A percentile compares a stretch with the other conserved stretches of the same genome.
phyloP scores from a whole-genome alignment of 1,284 basidiomycete genomes.

The Neonothopanus nambi region DNA sequence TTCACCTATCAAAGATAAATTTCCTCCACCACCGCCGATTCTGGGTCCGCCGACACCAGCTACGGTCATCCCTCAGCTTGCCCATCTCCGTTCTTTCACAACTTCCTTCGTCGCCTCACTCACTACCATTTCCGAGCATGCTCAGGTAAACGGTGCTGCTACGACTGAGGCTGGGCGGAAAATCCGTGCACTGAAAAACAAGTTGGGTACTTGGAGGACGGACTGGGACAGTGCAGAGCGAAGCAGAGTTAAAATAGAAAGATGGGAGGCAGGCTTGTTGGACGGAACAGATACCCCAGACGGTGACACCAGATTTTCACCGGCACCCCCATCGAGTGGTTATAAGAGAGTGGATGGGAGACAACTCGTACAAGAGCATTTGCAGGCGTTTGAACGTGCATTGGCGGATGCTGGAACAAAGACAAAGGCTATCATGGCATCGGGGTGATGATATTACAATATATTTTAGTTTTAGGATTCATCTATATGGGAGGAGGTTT shows the following conservation, averaged over 20 bases:
- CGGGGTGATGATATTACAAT: conserved; percentile 31
- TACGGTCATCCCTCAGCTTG: conserved; percentile 58
- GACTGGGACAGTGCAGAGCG: conserved; percentile 82
- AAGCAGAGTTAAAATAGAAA: conserved; percentile 70
- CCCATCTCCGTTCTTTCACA: conserved; percentile 70
- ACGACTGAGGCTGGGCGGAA: conserved; percentile 81
- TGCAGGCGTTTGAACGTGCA: conserved; percentile 69
- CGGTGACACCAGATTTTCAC: conserved; percentile 19
- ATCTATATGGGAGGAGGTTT: not conserved
- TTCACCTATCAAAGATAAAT: conserved; percentile 50
- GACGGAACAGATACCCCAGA: conserved; percentile 38
- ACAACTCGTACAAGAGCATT: conserved; percentile 69
- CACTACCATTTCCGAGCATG: conserved; percentile 78
- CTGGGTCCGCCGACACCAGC: conserved; percentile 53
- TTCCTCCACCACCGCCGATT: conserved; percentile 46
- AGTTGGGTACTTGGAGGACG: conserved; percentile 70
- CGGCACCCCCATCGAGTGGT: conserved; percentile 29
- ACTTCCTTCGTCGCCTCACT: conserved; percentile 70
- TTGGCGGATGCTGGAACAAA: conserved; percentile 68
- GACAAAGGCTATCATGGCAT: conserved; percentile 76
- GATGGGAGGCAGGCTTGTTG: conserved; percentile 67
- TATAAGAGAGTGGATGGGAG: conserved; percentile 61
- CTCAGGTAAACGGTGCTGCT: conserved; percentile 79
- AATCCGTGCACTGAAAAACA: conserved; percentile 79
- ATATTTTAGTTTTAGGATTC: conserved; percentile 5